Percentiles rank a stretch among this genome's conserved stretches.
Evolutionary conservation across 2,329 filamentous ascomycete genomes (phyloP).

Genomic region (Fusarium poae): DNA sequence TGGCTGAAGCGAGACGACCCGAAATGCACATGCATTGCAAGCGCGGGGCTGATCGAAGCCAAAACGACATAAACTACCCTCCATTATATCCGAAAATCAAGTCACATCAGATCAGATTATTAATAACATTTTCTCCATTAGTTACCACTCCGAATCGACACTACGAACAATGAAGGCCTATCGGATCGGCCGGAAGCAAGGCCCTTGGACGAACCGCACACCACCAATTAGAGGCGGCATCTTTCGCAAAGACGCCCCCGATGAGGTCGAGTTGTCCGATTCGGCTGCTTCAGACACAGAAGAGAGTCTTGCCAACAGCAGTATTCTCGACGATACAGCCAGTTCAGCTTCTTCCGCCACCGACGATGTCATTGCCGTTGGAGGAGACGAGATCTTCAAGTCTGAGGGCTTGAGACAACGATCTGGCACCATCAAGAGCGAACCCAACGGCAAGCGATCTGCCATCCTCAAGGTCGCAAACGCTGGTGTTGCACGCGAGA

Average conservation of each 20-base stretch:
- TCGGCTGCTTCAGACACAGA: conserved; percentile 35
- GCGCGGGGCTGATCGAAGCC: conserved; percentile 9
- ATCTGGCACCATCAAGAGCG: background rate
- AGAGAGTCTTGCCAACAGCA: conserved; percentile 22
- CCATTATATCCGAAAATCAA: background rate
- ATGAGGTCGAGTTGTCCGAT: conserved; percentile 29
- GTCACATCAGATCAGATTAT: conserved; percentile 15
- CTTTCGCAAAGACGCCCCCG: conserved; percentile 46
- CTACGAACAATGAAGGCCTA: conserved; percentile 70
- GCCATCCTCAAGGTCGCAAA: conserved; percentile 37
- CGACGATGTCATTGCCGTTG: conserved; percentile 6
- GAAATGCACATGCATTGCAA: conserved; percentile 2
- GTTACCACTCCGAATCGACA: conserved; percentile 68
- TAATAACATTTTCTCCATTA: conserved; percentile 50
- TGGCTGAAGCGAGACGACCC: conserved; percentile 15
- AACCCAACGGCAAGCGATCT: conserved; percentile 15
- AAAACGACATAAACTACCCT: conserved; percentile 1
- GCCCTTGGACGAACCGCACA: conserved; percentile 69
- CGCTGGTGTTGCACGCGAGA: conserved; percentile 42
- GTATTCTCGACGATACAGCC: conserved; percentile 23
- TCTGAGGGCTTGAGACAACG: conserved; percentile 22
- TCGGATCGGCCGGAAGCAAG: conserved; percentile 69
- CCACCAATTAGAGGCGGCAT: conserved; percentile 69
- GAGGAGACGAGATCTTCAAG: conserved; percentile 1
- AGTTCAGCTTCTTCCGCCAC: conserved; percentile 42